Base-by-base conservation (phyloP, 345 rosid species). In the Cardamine resedifolia region DNA sequence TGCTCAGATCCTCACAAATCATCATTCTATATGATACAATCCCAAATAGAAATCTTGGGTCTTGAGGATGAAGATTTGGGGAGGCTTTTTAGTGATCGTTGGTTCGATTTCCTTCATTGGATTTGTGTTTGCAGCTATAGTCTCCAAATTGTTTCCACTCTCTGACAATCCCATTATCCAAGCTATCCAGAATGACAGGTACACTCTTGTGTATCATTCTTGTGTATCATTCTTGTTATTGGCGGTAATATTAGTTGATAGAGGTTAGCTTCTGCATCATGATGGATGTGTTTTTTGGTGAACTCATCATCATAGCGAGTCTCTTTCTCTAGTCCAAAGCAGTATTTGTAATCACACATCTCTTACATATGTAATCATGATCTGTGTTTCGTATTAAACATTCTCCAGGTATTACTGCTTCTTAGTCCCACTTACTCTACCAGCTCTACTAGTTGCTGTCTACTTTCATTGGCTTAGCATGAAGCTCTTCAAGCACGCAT, bases 381-480 rank as follows among this genome's bases (percentile, higher is more conserved):
- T n/a, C 1, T 23, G 36, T 34, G 15, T 53, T 11, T 39, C 47
- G 19, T 15, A 26, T 49, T 59, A 56, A 31, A 57, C 44, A 28
- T 56, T 45, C 23, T 49, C 11, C 61, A 70, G 74, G 69, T 89
- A 91, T 64, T 94, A 90, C 81, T 88, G 93, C 82, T 83, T 88
- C 69, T 74, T 91, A 88, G 91, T 86, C 36, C 99, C 98, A 23
- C 78, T 91, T 83, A 95, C 97, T 59, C 75, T 91, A 39, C 96
- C 98, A 0, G 74, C 86, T 59, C 74, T 87, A 5, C 76, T 90
- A 65, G 85, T 83, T 34, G 87, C 87, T 50, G 86, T 85, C 26
- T 95, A 91, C 78, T 91, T 89, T 60, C 97, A 90, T 39, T 93
- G 96, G 97, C 90, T 93, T 34, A 89, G 91, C 83, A 93, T 90